These are phyloP conservation scores for Leccinellum albellum DNA, from an alignment of 768 basidiomycete species.

Conservation along the genomic window DNA sequence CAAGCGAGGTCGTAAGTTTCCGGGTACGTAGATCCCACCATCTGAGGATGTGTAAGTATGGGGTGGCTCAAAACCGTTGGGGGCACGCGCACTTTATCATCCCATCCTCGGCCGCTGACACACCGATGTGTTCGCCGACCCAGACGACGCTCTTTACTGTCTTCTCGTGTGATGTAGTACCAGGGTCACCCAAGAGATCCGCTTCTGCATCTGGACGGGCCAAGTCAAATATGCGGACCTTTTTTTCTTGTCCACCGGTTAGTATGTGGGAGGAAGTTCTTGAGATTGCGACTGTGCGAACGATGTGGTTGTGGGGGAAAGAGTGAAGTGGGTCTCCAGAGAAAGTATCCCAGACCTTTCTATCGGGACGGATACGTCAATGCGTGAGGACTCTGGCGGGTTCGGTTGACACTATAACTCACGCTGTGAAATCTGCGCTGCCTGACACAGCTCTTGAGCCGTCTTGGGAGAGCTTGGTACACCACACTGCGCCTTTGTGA, in stretches of 20 bases:
- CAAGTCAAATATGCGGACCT: constrained; percentile 92
- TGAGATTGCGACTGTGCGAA: constrained; percentile 89
- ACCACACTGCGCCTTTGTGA: constrained; percentile 96
- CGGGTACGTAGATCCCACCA: constrained; percentile 96
- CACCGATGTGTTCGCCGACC: constrained; percentile 83
- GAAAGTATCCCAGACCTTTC: constrained; percentile 96
- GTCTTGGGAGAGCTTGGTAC: constrained; percentile 86
- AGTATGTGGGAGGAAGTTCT: constrained; percentile 65
- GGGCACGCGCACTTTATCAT: constrained; percentile 64
- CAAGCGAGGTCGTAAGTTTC: constrained; percentile 62
- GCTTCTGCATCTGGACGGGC: constrained; percentile 83
- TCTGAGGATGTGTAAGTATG: constrained; percentile 40
- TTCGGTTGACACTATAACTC: constrained; percentile 30
- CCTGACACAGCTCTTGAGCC: constrained; percentile 85
- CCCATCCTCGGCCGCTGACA: constrained; percentile 91
- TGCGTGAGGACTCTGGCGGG: constrained; percentile 1
- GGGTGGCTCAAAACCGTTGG: not conserved
- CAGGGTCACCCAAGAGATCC: constrained; percentile 65
- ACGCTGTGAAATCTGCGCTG: constrained; percentile 98
- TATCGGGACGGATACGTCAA: constrained; percentile 31
- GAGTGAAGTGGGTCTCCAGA: constrained; percentile 85
- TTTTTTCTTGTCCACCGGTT: constrained; percentile 96
- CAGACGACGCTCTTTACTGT: constrained; percentile 91
- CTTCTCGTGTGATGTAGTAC: constrained; percentile 73
- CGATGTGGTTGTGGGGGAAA: constrained; percentile 98